These are phyloP conservation scores for Cyclocybe aegerita DNA, from an alignment of 768 basidiomycete genomes.

Conservation along the genomic window DNA sequence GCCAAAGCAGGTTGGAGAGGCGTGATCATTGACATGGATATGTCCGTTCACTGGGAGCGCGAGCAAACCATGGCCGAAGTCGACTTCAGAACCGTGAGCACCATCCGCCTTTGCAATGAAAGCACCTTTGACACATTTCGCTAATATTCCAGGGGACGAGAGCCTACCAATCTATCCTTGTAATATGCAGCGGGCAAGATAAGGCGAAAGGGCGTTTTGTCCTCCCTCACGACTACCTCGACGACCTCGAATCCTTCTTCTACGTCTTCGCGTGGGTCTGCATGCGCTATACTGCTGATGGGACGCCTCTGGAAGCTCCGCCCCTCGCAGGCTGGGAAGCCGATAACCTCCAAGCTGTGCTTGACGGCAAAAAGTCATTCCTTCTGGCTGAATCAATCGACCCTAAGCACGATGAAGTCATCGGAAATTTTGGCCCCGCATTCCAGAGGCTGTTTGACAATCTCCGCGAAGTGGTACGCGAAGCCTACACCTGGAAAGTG, in stretches of 20 bases:
- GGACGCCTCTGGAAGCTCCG: too few species aligned
- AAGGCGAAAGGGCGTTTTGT: not conserved
- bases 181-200: not conserved
- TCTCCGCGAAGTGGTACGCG: too few species aligned
- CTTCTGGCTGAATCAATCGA: too few species aligned
- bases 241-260: slow-evolving; percentile 8
- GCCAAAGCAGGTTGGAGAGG: not conserved
- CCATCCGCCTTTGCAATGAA: not conserved
- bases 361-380: too few species aligned
- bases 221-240: not conserved
- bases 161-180: slow-evolving; percentile 11
- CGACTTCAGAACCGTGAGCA: slow-evolving; percentile 8
- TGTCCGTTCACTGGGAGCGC: slow-evolving; percentile 5
- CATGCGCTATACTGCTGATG: not conserved
- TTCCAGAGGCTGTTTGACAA: too few species aligned
- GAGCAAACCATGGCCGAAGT: not conserved
- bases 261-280: slow-evolving; percentile 3
- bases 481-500: too few species aligned
- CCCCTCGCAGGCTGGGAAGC: too few species aligned
- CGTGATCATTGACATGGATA: slow-evolving; percentile 15
- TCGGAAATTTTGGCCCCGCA: too few species aligned
- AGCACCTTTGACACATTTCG: not conserved
- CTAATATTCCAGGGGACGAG: slow-evolving; percentile 7
- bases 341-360: too few species aligned
- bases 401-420: too few species aligned